Evolutionary conservation across 1,139 yeast genomes (phyloP).

Genomic region (Yamadazyma aaseri): DNA sequence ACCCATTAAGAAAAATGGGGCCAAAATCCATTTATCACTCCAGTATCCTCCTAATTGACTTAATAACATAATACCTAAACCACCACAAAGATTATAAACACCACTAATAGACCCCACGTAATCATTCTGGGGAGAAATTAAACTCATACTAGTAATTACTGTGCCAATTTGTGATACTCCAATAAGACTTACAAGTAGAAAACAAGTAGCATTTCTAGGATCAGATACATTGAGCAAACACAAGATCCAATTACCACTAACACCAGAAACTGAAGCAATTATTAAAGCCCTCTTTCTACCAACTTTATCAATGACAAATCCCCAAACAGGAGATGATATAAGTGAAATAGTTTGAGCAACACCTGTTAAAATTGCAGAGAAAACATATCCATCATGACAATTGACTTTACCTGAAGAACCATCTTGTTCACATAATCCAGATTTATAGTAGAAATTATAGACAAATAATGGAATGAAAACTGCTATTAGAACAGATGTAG

Average conservation of each 20-base stretch:
- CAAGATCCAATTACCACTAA: slow-evolving; percentile 32
- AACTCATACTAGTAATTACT: slow-evolving; percentile 50
- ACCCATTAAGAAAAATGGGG: slow-evolving; percentile 59
- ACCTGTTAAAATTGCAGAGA: slow-evolving; percentile 69
- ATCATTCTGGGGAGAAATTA: slow-evolving; percentile 30
- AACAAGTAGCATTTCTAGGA: slow-evolving; percentile 34
- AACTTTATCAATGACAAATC: slow-evolving; percentile 48
- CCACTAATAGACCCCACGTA: slow-evolving; percentile 67
- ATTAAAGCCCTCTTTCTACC: slow-evolving; percentile 34
- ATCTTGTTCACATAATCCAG: slow-evolving; percentile 47
- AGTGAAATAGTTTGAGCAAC: slow-evolving; percentile 59
- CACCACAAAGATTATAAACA: slow-evolving; percentile 64
- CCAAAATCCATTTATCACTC: slow-evolving; percentile 57
- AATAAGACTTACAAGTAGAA: slow-evolving; percentile 31
- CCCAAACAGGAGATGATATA: slow-evolving; percentile 63
- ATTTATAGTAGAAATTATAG: slow-evolving; percentile 51
- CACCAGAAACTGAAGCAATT: slow-evolving; percentile 42
- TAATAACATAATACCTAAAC: slow-evolving; percentile 62
- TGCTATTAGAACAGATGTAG: slow-evolving; percentile 60
- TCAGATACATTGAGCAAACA: slow-evolving; percentile 27
- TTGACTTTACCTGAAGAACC: slow-evolving; percentile 31
- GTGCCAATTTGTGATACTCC: slow-evolving; percentile 56
- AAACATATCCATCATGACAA: slow-evolving; percentile 63
- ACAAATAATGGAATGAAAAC: slow-evolving; percentile 65
- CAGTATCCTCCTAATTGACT: slow-evolving; percentile 61